A percentile compares a stretch with the other conserved stretches of the same genome.
phyloP scores from a whole-genome alignment of 179 eudicot genomes.

The Patellifolia procumbens region DNA sequence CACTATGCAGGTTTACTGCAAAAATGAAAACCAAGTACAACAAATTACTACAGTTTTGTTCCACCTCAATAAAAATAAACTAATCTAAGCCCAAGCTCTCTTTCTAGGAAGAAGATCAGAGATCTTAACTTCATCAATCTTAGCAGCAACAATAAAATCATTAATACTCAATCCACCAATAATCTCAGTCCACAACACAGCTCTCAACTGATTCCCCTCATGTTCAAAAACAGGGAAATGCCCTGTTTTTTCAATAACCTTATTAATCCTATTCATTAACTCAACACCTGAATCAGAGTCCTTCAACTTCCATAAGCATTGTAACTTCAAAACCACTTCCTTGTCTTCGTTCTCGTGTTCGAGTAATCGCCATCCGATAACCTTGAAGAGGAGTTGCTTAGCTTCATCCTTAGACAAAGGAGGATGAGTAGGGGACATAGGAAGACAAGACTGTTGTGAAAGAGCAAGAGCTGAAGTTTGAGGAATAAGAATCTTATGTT shows the following conservation, averaged over 20 bases:
- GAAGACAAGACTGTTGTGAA: slow-evolving; percentile 47
- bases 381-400: slow-evolving; percentile 59
- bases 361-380: slow-evolving; percentile 77
- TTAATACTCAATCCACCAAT: slow-evolving; percentile 80
- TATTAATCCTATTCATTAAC: slow-evolving; percentile 60
- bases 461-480: slow-evolving; percentile 64
- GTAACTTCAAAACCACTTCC: slow-evolving; percentile 41
- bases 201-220: slow-evolving; percentile 64
- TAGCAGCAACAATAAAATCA: slow-evolving; percentile 93
- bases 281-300: slow-evolving; percentile 62
- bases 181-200: slow-evolving; percentile 62
- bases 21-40: background rate
- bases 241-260: slow-evolving; percentile 48
- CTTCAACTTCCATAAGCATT: slow-evolving; percentile 82
- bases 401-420: slow-evolving; percentile 63
- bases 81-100: slow-evolving; percentile 76
- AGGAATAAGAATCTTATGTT: slow-evolving; percentile 81
- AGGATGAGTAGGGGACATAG: slow-evolving; percentile 43
- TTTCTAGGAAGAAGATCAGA: slow-evolving; percentile 83
- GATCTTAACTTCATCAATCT: slow-evolving; percentile 64
- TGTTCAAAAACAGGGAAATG: slow-evolving; percentile 62
- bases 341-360: slow-evolving; percentile 53
- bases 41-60: background rate
- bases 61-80: background rate
- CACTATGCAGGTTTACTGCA: background rate